Evolutionary conservation across 1,284 basidiomycete genomes (phyloP).

Genomic region (Chalciporus piperatoides): DNA sequence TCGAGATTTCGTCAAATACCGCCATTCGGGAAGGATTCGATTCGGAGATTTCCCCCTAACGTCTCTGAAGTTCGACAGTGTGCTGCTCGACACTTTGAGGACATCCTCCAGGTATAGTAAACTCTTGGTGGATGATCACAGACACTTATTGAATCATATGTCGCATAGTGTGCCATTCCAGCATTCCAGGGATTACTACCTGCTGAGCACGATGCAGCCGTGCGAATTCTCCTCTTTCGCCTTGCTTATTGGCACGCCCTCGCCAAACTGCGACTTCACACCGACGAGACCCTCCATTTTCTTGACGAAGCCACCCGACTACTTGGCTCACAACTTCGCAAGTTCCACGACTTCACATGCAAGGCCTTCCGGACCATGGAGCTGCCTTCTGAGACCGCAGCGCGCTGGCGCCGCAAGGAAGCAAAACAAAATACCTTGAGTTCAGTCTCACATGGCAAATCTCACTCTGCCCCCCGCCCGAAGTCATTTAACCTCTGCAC

Average conservation of each 20-base stretch:
- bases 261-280: conserved; percentile 26
- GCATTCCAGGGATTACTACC: conserved; percentile 27
- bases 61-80: background rate
- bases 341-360: conserved; percentile 12
- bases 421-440: background rate
- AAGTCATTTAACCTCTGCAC: conserved; percentile 26
- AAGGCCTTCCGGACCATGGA: background rate
- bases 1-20: background rate
- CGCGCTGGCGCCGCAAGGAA: background rate
- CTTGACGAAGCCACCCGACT: background rate
- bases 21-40: conserved; percentile 1
- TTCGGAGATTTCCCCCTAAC: conserved; percentile 1
- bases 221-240: conserved; percentile 15
- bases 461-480: background rate
- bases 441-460: background rate
- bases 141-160: too few relatives aligned
- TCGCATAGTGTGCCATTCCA: conserved; percentile 25
- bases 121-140: too few relatives aligned
- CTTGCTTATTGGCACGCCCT: conserved; percentile 26
- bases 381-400: conserved; percentile 7
- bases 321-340: conserved; percentile 1
- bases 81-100: conserved; percentile 7
- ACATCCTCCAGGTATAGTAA: conserved; percentile 10
- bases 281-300: background rate
- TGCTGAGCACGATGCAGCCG: conserved; percentile 8